These are phyloP conservation scores for Aspergillus melleus DNA, from an alignment of 2,329 filamentous ascomycete genomes.

Conservation along the genomic window DNA sequence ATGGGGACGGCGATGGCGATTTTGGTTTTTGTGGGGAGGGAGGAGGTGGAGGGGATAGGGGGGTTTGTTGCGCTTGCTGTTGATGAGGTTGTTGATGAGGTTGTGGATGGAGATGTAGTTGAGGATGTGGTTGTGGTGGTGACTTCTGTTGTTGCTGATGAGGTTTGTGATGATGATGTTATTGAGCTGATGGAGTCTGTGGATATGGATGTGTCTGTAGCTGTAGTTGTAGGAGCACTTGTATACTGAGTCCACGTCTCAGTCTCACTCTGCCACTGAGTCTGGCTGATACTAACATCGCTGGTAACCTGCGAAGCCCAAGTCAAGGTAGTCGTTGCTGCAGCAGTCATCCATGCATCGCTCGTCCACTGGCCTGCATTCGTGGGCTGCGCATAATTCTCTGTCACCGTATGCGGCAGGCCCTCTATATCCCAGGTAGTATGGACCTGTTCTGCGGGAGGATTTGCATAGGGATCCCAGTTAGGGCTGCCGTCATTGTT, in stretches of 20 bases:
- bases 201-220: neutral
- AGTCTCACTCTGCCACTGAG: neutral
- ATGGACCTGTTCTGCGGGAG: neutral
- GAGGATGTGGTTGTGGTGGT: no score
- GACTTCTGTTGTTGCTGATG: neutral
- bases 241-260: neutral
- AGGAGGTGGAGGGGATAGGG: neutral
- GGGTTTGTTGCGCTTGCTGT: no score
- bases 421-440: neutral
- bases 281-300: neutral
- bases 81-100: no score
- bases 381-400: neutral
- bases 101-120: no score
- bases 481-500: no score
- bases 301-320: neutral
- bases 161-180: neutral
- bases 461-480: no score
- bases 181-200: no score
- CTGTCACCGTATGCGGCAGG: neutral
- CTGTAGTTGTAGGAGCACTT: neutral
- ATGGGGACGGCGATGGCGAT: conserved; percentile 38
- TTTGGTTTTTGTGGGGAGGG: conserved; percentile 23
- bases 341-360: neutral
- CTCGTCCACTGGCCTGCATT: neutral
- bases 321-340: neutral